These are phyloP conservation scores for Jaltomata sinuosa DNA, from an alignment of 257 asterid species.

Conservation along the genomic window DNA sequence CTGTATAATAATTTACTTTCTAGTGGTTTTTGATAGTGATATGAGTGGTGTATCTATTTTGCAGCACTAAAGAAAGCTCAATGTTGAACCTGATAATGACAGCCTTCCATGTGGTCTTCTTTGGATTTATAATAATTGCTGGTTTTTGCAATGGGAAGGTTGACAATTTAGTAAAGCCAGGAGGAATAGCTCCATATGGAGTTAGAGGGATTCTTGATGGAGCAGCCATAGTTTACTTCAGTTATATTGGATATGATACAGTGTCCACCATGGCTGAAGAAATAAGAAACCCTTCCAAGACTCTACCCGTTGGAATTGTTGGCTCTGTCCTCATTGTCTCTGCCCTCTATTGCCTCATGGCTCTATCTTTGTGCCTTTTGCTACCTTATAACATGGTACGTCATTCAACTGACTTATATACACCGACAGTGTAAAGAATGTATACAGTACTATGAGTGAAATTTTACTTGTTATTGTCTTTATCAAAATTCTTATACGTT, in stretches of 20 bases:
- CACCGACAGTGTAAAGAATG: neutral
- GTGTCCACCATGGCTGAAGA: conserved; percentile 45
- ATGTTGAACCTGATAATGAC: conserved; percentile 31
- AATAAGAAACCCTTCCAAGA: conserved; percentile 26
- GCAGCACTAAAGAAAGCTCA: conserved; percentile 38
- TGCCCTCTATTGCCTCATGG: conserved; percentile 31
- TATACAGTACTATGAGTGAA: neutral
- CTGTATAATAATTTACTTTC: neutral
- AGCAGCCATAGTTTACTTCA: conserved; percentile 32
- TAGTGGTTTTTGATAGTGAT: conserved; percentile 1
- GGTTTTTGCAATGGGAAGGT: conserved; percentile 25
- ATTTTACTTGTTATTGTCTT: neutral
- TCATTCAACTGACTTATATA: neutral
- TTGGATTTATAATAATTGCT: conserved; percentile 28
- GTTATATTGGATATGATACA: conserved; percentile 38
- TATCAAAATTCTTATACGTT: neutral
- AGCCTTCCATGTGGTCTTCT: conserved; percentile 26
- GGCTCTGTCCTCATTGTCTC: conserved; percentile 40
- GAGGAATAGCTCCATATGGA: conserved; percentile 31
- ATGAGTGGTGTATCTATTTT: neutral
- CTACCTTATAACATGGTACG: conserved; percentile 27
- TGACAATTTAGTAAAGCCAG: conserved; percentile 19
- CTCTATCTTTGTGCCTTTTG: conserved; percentile 21
- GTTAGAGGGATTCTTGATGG: conserved; percentile 31
- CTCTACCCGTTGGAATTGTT: conserved; percentile 28